These are phyloP conservation scores for Colletotrichum sp. DNA, from an alignment of 2,329 filamentous ascomycete genomes.

Conservation along the genomic window DNA sequence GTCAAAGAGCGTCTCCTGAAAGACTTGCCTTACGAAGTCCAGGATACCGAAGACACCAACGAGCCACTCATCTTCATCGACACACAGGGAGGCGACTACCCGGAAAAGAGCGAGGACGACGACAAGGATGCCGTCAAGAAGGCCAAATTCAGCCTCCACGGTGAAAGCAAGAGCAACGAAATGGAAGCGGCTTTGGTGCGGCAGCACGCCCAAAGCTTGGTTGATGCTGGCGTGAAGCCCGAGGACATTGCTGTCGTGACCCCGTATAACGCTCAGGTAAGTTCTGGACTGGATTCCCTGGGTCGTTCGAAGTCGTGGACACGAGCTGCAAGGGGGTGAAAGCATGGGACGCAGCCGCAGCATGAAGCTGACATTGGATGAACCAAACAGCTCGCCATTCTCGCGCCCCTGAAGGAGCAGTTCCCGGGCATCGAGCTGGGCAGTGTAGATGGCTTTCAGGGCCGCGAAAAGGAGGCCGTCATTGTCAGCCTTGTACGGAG, in stretches of 20 bases:
- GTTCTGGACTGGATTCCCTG: background rate
- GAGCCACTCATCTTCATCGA: constrained; percentile 94
- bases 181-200: constrained; percentile 85
- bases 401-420: constrained; percentile 80
- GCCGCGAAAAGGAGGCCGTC: constrained; percentile 94
- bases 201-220: constrained; percentile 76
- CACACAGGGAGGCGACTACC: constrained; percentile 92
- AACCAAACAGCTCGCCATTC: constrained; percentile 68
- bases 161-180: constrained; percentile 85
- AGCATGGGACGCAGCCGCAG: background rate
- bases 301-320: background rate
- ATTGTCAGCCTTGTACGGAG: constrained; percentile 93
- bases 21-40: constrained; percentile 78
- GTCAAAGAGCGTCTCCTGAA: constrained; percentile 79
- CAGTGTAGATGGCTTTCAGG: constrained; percentile 96
- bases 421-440: constrained; percentile 92
- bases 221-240: constrained; percentile 79
- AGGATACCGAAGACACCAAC: constrained; percentile 82
- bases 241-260: constrained; percentile 93
- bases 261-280: constrained; percentile 91
- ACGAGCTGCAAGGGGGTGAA: background rate
- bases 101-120: constrained; percentile 80
- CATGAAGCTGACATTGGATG: constrained; percentile 25
- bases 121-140: constrained; percentile 53
- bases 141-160: constrained; percentile 48